A percentile compares a stretch with the other conserved stretches of the same genome.
Conservation (phyloP, 495 filamentous ascomycete species). For the Lentithecium fluviatile region DNA sequence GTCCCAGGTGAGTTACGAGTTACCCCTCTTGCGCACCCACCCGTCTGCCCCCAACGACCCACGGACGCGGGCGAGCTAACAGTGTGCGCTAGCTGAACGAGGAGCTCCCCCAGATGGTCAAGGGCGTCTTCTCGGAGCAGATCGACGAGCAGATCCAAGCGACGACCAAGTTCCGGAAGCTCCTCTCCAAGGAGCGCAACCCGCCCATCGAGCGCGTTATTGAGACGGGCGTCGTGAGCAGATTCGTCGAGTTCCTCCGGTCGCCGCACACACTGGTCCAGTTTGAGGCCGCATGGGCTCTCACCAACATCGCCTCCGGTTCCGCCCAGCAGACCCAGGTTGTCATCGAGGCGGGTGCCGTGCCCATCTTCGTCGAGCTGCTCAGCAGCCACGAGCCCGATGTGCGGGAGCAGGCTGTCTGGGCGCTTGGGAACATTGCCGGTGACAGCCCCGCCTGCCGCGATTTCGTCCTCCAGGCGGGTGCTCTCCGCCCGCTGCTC, state of each 20-base stretch:
- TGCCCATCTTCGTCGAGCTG: slow-evolving; percentile 97
- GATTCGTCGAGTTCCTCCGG: slow-evolving; percentile 97
- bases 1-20: slow-evolving; percentile 80
- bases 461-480: slow-evolving; percentile 87
- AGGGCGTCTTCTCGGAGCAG: slow-evolving; percentile 96
- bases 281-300: slow-evolving; percentile 98
- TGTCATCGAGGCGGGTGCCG: slow-evolving; percentile 96
- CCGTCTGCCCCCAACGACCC: slow-evolving; percentile 22
- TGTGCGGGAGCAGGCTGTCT: slow-evolving; percentile 97
- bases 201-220: slow-evolving; percentile 99
- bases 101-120: slow-evolving; percentile 96
- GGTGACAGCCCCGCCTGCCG: slow-evolving; percentile 97
- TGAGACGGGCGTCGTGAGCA: slow-evolving; percentile 94
- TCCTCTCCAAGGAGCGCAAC: slow-evolving; percentile 98
- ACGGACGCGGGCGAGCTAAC: slow-evolving; percentile 14
- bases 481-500: slow-evolving; percentile 86
- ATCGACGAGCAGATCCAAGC: slow-evolving; percentile 97
- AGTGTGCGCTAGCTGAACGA: slow-evolving; percentile 73
- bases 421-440: slow-evolving; percentile 98
- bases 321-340: slow-evolving; percentile 97
- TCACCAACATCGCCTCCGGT: slow-evolving; percentile 99
- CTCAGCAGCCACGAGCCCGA: slow-evolving; percentile 94
- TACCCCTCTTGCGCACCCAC: neutral
- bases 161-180: slow-evolving; percentile 98
- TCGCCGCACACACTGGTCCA: slow-evolving; percentile 98